phyloP scores from a whole-genome alignment of 768 basidiomycete species.

The Rhizopogon vinicolor region DNA sequence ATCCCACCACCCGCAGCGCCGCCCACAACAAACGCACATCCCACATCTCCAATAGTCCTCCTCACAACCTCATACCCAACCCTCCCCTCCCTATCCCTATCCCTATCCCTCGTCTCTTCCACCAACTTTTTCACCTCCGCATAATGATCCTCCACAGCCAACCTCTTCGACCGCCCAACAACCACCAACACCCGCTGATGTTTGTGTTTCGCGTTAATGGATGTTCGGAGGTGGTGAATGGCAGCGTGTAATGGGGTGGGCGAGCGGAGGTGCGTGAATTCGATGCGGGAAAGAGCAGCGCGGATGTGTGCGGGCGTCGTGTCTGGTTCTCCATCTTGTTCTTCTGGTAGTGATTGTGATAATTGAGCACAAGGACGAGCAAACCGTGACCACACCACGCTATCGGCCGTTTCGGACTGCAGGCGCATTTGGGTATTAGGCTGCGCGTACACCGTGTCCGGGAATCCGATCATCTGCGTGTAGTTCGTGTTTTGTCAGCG shows the following conservation, averaged over 20 bases:
- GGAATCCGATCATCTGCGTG: conserved; percentile 34
- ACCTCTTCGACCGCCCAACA: conserved; percentile 68
- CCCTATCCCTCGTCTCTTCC: conserved; percentile 33
- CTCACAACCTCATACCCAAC: conserved; percentile 36
- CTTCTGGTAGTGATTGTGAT: conserved; percentile 2
- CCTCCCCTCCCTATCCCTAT: conserved; percentile 27
- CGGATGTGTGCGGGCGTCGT: conserved; percentile 12
- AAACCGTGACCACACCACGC: conserved; percentile 67
- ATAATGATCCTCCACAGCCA: conserved; percentile 68
- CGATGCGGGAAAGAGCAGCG: conserved; percentile 49
- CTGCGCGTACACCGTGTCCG: conserved; percentile 70
- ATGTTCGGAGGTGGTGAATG: conserved; percentile 32
- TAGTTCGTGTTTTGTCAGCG: neutral
- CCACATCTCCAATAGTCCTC: conserved; percentile 86
- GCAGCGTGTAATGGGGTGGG: conserved; percentile 59
- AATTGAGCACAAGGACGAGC: conserved; percentile 22
- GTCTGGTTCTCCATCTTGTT: neutral
- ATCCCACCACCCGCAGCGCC: conserved; percentile 45
- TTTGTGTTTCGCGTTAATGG: conserved; percentile 13
- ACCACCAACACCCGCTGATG: conserved; percentile 53
- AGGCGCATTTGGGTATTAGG: conserved; percentile 59
- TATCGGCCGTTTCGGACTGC: conserved; percentile 83
- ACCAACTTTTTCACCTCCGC: conserved; percentile 65
- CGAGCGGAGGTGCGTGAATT: conserved; percentile 54
- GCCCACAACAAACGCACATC: conserved; percentile 68